Evolutionary conservation across 1,139 yeast genomes (phyloP).

Genomic region (Scheffersomyces lignicola): DNA sequence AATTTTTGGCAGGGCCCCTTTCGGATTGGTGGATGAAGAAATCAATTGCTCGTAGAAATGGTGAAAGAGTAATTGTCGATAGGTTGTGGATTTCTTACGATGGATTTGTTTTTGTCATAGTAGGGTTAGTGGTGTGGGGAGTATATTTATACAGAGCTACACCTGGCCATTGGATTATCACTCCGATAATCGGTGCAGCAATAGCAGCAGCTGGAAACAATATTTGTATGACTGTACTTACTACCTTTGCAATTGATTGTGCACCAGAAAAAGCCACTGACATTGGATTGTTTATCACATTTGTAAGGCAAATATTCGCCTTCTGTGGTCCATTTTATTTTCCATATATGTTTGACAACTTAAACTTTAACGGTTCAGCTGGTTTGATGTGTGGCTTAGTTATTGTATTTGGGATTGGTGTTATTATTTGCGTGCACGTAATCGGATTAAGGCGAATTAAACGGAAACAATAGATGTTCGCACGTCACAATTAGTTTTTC

Average conservation of each 20-base stretch:
- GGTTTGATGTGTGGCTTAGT: conserved; percentile 16
- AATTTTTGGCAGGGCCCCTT: conserved; percentile 22
- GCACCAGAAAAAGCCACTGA: conserved; percentile 16
- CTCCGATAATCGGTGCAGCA: conserved; percentile 25
- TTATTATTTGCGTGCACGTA: conserved; percentile 10
- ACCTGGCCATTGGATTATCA: conserved; percentile 21
- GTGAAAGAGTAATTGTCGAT: conserved; percentile 17
- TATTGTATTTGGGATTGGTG: conserved; percentile 10
- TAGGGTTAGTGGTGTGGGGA: conserved; percentile 25
- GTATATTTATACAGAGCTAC: conserved; percentile 18
- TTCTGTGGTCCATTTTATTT: conserved; percentile 27
- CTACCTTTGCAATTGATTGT: conserved; percentile 19
- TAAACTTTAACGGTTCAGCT: conserved; percentile 15
- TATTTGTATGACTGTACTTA: conserved; percentile 21
- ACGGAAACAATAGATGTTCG: too few species aligned
- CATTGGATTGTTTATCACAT: conserved; percentile 16
- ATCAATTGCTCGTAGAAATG: conserved; percentile 13
- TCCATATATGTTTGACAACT: conserved; percentile 21
- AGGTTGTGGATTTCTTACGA: conserved; percentile 21
- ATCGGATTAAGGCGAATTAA: conserved; percentile 10
- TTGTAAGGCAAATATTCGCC: conserved; percentile 18
- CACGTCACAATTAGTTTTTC: too few species aligned
- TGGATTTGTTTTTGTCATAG: conserved; percentile 20
- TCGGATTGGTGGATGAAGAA: conserved; percentile 26
- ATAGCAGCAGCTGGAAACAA: conserved; percentile 26